A percentile compares a stretch with the other conserved stretches of the same genome.
Evolutionary conservation across 139 green algal genomes (phyloP).

Genomic region (Chlamydomonas eustigma): DNA sequence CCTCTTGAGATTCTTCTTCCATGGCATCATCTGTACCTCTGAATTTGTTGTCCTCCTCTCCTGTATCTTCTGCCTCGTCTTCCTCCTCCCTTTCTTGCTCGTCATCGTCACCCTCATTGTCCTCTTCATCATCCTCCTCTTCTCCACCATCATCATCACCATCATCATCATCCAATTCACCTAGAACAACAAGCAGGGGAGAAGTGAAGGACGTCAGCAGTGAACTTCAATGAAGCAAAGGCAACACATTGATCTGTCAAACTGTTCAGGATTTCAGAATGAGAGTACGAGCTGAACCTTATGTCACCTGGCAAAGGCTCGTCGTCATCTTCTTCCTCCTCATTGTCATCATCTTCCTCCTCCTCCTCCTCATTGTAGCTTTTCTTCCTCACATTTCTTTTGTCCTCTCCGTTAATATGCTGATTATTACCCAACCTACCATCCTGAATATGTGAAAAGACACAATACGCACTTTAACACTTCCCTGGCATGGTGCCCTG

Average conservation of each 20-base stretch:
- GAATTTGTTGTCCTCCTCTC: too few species aligned
- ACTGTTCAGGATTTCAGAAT: too few species aligned
- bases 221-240: too few species aligned
- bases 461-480: not conserved
- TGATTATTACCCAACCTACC: not conserved
- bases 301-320: conserved; percentile 39
- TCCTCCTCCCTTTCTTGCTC: conserved; percentile 20
- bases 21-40: too few species aligned
- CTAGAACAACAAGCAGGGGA: conserved; percentile 14
- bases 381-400: conserved; percentile 15
- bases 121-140: conserved; percentile 15
- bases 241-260: too few species aligned
- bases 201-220: not conserved
- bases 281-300: too few species aligned
- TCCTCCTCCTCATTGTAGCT: conserved; percentile 21
- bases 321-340: conserved; percentile 28
- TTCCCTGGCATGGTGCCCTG: not conserved
- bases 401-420: conserved; percentile 21
- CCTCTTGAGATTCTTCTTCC: conserved; percentile 5
- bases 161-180: conserved; percentile 42
- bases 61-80: conserved; percentile 19
- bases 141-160: conserved; percentile 23
- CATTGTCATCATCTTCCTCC: conserved; percentile 19
- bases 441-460: not conserved
- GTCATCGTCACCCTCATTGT: conserved; percentile 12